These are phyloP conservation scores for Gossypium trilobum DNA, from an alignment of 441 rosid species.

Conservation along the genomic window DNA sequence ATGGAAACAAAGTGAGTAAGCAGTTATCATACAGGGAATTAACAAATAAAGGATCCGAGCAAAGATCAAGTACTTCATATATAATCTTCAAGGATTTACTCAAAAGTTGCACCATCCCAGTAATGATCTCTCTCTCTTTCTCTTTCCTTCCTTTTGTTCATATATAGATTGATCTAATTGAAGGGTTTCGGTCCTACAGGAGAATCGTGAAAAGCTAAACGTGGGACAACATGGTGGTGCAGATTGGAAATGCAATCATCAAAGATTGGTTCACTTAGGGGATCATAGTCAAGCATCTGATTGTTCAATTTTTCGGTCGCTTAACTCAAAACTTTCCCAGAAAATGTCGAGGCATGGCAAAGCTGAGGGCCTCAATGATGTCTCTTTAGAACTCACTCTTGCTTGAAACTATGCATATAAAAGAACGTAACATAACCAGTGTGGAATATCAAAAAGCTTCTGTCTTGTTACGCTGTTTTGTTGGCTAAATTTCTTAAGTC, in stretches of 20 bases:
- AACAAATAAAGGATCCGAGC: slow-evolving; percentile 15
- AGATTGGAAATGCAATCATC: slow-evolving; percentile 21
- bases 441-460: slow-evolving; percentile 2
- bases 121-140: neutral
- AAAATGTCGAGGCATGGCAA: slow-evolving; percentile 20
- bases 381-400: slow-evolving; percentile 56
- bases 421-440: neutral
- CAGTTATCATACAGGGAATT: slow-evolving; percentile 20
- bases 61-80: slow-evolving; percentile 20
- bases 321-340: slow-evolving; percentile 14
- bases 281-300: slow-evolving; percentile 4
- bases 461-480: neutral
- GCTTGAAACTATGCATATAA: slow-evolving; percentile 17
- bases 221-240: slow-evolving; percentile 16
- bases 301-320: neutral
- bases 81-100: slow-evolving; percentile 39
- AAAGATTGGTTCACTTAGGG: slow-evolving; percentile 18
- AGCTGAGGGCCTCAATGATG: slow-evolving; percentile 21
- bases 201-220: slow-evolving; percentile 17
- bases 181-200: slow-evolving; percentile 18
- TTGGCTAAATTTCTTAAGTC: neutral
- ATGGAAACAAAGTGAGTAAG: slow-evolving; percentile 14
- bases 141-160: neutral
- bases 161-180: neutral
- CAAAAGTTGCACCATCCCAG: slow-evolving; percentile 24